Percentiles rank a stretch among this genome's conserved stretches.
Conservation (phyloP, 768 basidiomycete genomes). For the Tephrocybe rancida region DNA sequence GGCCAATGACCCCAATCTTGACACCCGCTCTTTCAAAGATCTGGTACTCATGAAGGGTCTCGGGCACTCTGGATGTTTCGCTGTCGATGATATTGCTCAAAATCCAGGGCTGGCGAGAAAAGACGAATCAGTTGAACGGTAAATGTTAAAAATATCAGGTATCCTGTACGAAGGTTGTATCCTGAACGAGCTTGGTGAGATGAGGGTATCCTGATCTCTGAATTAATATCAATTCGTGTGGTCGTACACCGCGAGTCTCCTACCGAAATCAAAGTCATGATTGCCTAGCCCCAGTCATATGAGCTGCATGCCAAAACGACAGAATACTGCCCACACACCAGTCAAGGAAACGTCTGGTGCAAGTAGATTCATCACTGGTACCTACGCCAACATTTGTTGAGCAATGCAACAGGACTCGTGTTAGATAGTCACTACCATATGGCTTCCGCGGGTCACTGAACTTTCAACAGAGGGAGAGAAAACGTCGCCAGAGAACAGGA, state of each 20-base stretch:
- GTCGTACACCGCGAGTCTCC: constrained; percentile 2
- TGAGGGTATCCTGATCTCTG: constrained; percentile 56
- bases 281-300: constrained; percentile 57
- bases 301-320: neutral
- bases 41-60: constrained; percentile 58
- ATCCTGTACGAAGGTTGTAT: constrained; percentile 75
- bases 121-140: neutral
- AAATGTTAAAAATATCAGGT: neutral
- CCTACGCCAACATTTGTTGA: constrained; percentile 43
- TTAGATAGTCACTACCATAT: constrained; percentile 61
- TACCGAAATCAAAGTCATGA: constrained; percentile 92
- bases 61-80: constrained; percentile 63
- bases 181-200: constrained; percentile 65
- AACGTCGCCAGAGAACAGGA: constrained; percentile 87
- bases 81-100: constrained; percentile 85
- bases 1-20: constrained; percentile 79
- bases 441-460: constrained; percentile 85
- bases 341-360: constrained; percentile 80
- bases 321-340: constrained; percentile 48
- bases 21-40: constrained; percentile 73
- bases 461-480: constrained; percentile 89
- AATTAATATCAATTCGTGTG: neutral
- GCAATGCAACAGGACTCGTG: neutral
- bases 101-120: constrained; percentile 76
- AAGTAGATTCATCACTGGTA: constrained; percentile 83